A percentile compares a stretch with the other conserved stretches of the same genome.
phyloP scores from a whole-genome alignment of 371 early-diverging fungal species.

The Apophysomyces variabilis region DNA sequence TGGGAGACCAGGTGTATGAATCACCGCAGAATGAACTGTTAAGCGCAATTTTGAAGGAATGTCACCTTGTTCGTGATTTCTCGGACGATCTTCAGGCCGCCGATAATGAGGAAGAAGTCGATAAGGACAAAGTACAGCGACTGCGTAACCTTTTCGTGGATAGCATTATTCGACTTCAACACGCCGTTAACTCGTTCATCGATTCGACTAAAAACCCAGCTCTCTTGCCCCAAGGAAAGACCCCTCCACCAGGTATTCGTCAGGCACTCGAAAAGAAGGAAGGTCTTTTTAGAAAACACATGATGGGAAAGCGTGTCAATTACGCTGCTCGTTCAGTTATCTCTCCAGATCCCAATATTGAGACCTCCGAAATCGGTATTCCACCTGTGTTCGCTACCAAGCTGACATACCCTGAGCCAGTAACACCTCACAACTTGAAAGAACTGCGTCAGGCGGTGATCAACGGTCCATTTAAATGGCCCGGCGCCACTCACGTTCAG shows the following conservation, averaged over 20 bases:
- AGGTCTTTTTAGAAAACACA: conserved; percentile 99
- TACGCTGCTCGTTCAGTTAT: conserved; percentile 99
- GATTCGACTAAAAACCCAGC: conserved; percentile 87
- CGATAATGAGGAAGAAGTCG: conserved; percentile 38
- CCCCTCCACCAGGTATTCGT: conserved; percentile 87
- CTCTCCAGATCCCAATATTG: conserved; percentile 99
- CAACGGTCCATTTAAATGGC: conserved; percentile 98
- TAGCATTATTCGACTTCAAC: conserved; percentile 86
- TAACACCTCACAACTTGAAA: conserved; percentile 94
- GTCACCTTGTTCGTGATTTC: conserved; percentile 70
- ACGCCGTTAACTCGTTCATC: conserved; percentile 89
- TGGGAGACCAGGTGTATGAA: conserved; percentile 92
- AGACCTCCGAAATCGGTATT: conserved; percentile 98
- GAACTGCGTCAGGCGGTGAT: conserved; percentile 94
- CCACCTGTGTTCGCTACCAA: conserved; percentile 98
- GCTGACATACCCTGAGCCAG: conserved; percentile 98
- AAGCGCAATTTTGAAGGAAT: conserved; percentile 84
- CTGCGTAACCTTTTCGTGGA: conserved; percentile 64
- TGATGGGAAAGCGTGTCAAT: conserved; percentile 99
- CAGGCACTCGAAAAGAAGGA: conserved; percentile 99
- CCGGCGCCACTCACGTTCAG: conserved; percentile 96
- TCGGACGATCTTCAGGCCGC: conserved; percentile 46
- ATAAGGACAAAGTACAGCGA: conserved; percentile 45
- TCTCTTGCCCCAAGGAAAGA: conserved; percentile 56
- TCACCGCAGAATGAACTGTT: conserved; percentile 93